Conservation (phyloP, 2,329 filamentous ascomycete genomes). For the Colletotrichum horii region DNA sequence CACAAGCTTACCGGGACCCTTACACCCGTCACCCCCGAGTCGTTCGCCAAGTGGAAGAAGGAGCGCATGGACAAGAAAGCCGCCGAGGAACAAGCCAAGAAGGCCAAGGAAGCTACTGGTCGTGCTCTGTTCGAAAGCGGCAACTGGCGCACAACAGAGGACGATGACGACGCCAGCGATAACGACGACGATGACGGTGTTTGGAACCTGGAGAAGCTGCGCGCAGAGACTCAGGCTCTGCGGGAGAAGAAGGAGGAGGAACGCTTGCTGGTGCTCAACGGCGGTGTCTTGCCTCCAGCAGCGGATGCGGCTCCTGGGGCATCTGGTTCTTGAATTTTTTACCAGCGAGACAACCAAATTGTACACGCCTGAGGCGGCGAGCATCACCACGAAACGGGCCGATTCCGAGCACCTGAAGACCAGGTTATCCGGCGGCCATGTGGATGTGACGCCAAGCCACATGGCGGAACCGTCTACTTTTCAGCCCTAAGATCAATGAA, state of each 20-base stretch:
- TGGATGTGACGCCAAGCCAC: slow-evolving; percentile 14
- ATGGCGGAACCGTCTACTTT: slow-evolving; percentile 22
- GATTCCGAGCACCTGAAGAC: slow-evolving; percentile 24
- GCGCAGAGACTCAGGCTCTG: slow-evolving; percentile 82
- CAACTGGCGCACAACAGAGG: slow-evolving; percentile 73
- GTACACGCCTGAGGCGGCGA: slow-evolving; percentile 16
- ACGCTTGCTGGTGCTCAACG: slow-evolving; percentile 45
- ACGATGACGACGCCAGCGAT: slow-evolving; percentile 67
- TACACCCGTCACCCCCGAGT: slow-evolving; percentile 91
- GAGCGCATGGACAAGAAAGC: slow-evolving; percentile 94
- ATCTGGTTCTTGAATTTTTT: slow-evolving; percentile 21
- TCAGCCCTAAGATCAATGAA: slow-evolving; percentile 22
- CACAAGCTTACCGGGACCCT: slow-evolving; percentile 92
- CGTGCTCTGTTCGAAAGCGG: slow-evolving; percentile 96
- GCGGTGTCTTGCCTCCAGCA: slow-evolving; percentile 9
- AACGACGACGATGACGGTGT: slow-evolving; percentile 52
- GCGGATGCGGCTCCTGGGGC: neutral
- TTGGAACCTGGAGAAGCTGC: slow-evolving; percentile 84
- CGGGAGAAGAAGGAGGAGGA: slow-evolving; percentile 81
- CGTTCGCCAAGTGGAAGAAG: slow-evolving; percentile 97
- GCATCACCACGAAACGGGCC: slow-evolving; percentile 20
- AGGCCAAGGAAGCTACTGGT: slow-evolving; percentile 94
- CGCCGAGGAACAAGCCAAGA: slow-evolving; percentile 87
- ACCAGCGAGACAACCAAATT: neutral
- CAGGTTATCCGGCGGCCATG: slow-evolving; percentile 18